A percentile compares a stretch with the other conserved stretches of the same genome.
Conservation (phyloP, 345 rosid genomes). For the Sonneratia caseolaris region DNA sequence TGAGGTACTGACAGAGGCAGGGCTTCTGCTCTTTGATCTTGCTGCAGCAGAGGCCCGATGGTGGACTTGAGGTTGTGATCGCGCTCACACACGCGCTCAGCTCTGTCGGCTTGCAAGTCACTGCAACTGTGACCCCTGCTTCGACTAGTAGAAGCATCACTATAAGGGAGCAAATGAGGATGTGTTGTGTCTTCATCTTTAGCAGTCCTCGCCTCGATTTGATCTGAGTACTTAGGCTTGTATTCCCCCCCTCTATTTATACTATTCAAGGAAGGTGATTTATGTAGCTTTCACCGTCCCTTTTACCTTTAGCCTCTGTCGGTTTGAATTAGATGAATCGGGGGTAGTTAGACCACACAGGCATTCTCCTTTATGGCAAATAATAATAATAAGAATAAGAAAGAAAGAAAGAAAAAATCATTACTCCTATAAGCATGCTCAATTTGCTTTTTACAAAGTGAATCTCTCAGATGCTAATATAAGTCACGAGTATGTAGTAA, state of each 20-base stretch:
- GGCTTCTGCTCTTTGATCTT: slow-evolving; percentile 84
- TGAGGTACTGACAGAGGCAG: slow-evolving; percentile 82
- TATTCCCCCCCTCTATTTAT: not conserved
- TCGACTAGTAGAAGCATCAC: slow-evolving; percentile 32
- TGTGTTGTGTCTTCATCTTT: slow-evolving; percentile 33
- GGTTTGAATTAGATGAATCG: not conserved
- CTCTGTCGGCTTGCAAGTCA: slow-evolving; percentile 66
- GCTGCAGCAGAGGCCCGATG: slow-evolving; percentile 60
- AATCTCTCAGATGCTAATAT: not conserved
- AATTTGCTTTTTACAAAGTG: not conserved
- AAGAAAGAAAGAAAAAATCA: not conserved
- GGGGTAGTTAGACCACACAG: slow-evolving; percentile 1
- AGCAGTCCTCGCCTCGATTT: not conserved
- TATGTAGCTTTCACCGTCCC: not conserved
- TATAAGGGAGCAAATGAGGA: slow-evolving; percentile 28
- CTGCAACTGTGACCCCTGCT: slow-evolving; percentile 43
- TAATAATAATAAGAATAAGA: not conserved
- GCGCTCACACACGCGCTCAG: slow-evolving; percentile 77
- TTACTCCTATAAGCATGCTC: not conserved
- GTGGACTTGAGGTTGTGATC: slow-evolving; percentile 57
- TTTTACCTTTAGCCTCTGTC: not conserved
- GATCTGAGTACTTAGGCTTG: not conserved
- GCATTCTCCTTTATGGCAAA: not conserved
- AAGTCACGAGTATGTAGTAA: not conserved
- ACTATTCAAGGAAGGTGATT: not conserved